Percentiles rank a stretch among this genome's conserved stretches.
Evolutionary conservation across 805 yeast genomes (phyloP).

Genomic region (Metschnikowia reukaufii): DNA sequence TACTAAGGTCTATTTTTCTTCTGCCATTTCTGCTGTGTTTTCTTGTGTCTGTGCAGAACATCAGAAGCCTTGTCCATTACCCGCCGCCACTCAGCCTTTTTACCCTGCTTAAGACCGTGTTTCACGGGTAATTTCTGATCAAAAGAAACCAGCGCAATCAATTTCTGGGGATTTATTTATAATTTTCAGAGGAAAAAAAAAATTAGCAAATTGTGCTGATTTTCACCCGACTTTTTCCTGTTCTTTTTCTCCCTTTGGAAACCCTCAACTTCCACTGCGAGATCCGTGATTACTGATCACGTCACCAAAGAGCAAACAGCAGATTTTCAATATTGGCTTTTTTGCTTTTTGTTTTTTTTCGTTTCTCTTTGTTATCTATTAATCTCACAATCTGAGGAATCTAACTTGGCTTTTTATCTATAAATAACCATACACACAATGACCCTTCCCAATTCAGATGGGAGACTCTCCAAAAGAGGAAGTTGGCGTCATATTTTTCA

Average conservation of each 20-base stretch:
- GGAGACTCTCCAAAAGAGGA: slow-evolving; percentile 16
- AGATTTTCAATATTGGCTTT: too few species aligned
- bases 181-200: too few species aligned
- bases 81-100: background rate
- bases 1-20: background rate
- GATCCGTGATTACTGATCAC: background rate
- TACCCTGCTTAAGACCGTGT: background rate
- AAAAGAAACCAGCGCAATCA: too few species aligned
- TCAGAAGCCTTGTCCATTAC: background rate
- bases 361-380: background rate
- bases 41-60: background rate
- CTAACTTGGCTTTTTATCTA: too few species aligned
- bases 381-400: background rate
- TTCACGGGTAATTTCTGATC: too few species aligned
- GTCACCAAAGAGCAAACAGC: too few species aligned
- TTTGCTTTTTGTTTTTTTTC: too few species aligned
- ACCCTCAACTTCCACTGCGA: background rate
- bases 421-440: too few species aligned
- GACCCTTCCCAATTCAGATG: slow-evolving; percentile 11
- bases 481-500: slow-evolving; percentile 18
- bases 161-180: too few species aligned
- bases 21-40: background rate
- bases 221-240: too few species aligned
- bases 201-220: too few species aligned
- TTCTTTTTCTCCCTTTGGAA: background rate